Evolutionary conservation across 2,329 filamentous ascomycete species (phyloP), one percentile per base, ranked within the genome.

Genomic region (Fusarium aywerte): DNA sequence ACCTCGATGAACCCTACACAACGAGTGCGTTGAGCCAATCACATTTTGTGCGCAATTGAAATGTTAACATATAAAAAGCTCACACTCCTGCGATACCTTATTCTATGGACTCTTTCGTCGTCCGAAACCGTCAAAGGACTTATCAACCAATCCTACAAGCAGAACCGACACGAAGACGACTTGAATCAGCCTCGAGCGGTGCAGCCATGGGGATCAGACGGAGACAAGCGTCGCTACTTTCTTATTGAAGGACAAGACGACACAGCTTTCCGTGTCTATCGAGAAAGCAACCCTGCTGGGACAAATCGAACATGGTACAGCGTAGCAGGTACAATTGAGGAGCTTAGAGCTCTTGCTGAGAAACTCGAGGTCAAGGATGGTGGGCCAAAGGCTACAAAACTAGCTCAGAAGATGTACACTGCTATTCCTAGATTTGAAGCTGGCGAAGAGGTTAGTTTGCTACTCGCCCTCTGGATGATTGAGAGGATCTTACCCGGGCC

Each of bases 221-320:
- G 92, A 67, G 90, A 97, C 72, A 97, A 96, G 82, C 89, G 96
- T 56, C 89, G 93, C 61, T 99, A 98, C 79, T 99, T 91, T 82
- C 83, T 99, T 45, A 87, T 99, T 65, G 96, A 99, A 79, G 96
- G 96, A 13, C 87, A 92, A 70, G 95, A 98, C 72, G 94, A 99
- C 78, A 98, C 95, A 5, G 87, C 91, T 65, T 99, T 99, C 78
- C 88, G 96, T 65, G 87, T 99, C 42, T 99, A 99, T 78, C 87
- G 96, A 52, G 96, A 99, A 79, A 95, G 92, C 79, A 96, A 97
- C 74, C 91, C 92, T 13, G 89, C 89, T 7, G 85, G 90, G 31
- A 87, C 91, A 43, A 90, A 90, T 64, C 80, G 88, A 64, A 93
- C 92, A 23, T 99, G 96, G 96, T 93, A 92, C 87, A 97, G 90